Percentiles rank a stretch among this genome's conserved stretches.
phyloP scores from a whole-genome alignment of 345 rosid genomes.

The Lagerstroemia speciosa region DNA sequence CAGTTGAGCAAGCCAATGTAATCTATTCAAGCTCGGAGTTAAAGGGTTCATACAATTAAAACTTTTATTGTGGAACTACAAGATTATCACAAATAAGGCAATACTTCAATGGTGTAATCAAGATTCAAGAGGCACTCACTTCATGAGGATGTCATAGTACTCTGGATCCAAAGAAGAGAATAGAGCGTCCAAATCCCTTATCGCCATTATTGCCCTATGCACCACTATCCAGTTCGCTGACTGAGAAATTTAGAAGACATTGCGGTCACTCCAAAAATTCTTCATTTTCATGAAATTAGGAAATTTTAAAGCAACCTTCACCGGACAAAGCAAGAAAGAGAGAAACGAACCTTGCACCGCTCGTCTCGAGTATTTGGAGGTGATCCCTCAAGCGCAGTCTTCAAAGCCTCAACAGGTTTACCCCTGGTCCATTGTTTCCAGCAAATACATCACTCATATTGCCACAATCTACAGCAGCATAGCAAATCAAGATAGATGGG shows the following conservation, averaged over 20 bases:
- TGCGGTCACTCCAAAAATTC: not conserved
- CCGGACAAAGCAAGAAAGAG: not conserved
- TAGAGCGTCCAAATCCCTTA: constrained; percentile 80
- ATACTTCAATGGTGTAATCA: not conserved
- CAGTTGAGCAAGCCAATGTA: not conserved
- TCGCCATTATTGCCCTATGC: constrained; percentile 85
- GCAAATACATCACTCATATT: not conserved
- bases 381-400: constrained; percentile 88
- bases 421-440: constrained; percentile 17
- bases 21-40: not conserved
- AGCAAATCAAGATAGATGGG: not conserved
- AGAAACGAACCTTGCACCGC: constrained; percentile 69
- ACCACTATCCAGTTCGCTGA: constrained; percentile 88
- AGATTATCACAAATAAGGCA: not conserved
- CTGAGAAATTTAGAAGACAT: constrained; percentile 21
- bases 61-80: not conserved
- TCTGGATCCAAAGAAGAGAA: constrained; percentile 74
- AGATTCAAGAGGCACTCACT: constrained; percentile 31
- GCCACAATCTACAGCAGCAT: not conserved
- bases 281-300: not conserved
- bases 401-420: constrained; percentile 69
- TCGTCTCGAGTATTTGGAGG: constrained; percentile 79
- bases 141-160: constrained; percentile 91
- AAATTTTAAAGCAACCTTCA: not conserved
- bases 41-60: not conserved